These are phyloP conservation scores for Metschnikowia cubensis DNA, from an alignment of 805 yeast species.

Conservation along the genomic window DNA sequence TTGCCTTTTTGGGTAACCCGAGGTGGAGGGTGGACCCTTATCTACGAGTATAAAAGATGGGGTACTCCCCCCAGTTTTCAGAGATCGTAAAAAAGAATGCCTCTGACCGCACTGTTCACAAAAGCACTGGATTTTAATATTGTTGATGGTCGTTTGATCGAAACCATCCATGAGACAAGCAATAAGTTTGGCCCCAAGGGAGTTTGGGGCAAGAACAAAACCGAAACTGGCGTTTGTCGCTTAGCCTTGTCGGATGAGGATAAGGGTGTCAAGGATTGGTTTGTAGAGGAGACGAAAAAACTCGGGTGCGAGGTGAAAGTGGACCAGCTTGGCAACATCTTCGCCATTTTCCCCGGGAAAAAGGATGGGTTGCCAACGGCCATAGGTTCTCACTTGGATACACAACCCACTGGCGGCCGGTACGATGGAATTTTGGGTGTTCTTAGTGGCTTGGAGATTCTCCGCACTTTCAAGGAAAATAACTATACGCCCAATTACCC, in stretches of 20 bases:
- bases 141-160: conserved; percentile 35
- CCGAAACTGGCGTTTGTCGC: conserved; percentile 67
- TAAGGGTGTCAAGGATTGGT: conserved; percentile 64
- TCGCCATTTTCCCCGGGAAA: conserved; percentile 59
- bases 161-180: conserved; percentile 61
- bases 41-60: not conserved
- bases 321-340: conserved; percentile 67
- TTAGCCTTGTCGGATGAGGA: conserved; percentile 61
- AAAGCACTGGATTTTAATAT: conserved; percentile 7
- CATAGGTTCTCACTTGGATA: conserved; percentile 71
- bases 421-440: conserved; percentile 75
- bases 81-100: conserved; percentile 2
- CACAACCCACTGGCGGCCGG: conserved; percentile 77
- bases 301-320: conserved; percentile 57
- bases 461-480: conserved; percentile 61
- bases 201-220: conserved; percentile 51
- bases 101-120: conserved; percentile 6
- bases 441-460: conserved; percentile 59
- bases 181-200: conserved; percentile 56
- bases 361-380: conserved; percentile 50
- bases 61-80: not conserved
- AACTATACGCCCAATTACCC: conserved; percentile 60
- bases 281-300: conserved; percentile 45
- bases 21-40: not conserved
- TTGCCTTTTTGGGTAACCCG: conserved; percentile 1